Conservation (phyloP, 2,329 filamentous ascomycete species). For the Blumeriella jaapii region DNA sequence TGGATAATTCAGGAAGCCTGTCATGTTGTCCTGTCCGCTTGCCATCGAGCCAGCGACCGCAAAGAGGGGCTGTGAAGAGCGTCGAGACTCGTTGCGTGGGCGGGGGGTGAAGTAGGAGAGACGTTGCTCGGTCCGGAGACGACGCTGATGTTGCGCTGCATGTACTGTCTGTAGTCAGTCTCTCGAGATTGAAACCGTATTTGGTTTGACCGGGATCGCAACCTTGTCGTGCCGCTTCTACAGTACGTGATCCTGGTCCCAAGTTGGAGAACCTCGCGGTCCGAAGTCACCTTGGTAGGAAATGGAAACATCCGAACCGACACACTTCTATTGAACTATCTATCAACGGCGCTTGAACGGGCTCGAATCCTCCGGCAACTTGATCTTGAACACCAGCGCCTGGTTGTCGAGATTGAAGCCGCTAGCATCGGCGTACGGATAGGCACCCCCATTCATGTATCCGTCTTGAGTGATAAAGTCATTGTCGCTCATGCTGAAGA, state of each 20-base stretch:
- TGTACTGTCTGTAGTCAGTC: no score
- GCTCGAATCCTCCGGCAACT: slow-evolving; percentile 18
- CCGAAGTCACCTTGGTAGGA: no score
- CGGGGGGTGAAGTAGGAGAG: no score
- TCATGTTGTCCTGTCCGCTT: slow-evolving; percentile 6
- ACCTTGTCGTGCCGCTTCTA: no score
- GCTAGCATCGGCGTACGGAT: slow-evolving; percentile 41
- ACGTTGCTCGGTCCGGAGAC: no score
- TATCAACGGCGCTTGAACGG: background rate
- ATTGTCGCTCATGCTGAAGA: slow-evolving; percentile 60
- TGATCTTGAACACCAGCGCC: slow-evolving; percentile 40
- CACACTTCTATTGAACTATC: background rate
- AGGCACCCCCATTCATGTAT: slow-evolving; percentile 41
- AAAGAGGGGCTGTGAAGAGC: background rate
- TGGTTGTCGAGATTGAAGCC: slow-evolving; percentile 48
- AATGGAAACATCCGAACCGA: no score
- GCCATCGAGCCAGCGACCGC: background rate
- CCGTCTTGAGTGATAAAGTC: slow-evolving; percentile 67
- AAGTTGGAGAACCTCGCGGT: no score
- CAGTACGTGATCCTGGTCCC: no score
- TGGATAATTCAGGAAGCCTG: slow-evolving; percentile 10
- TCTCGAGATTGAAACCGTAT: no score
- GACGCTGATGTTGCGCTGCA: no score
- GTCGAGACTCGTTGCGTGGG: background rate
- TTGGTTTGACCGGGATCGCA: no score